Conservation (phyloP, 257 asterid genomes). For the Nicotiana attenuata region DNA sequence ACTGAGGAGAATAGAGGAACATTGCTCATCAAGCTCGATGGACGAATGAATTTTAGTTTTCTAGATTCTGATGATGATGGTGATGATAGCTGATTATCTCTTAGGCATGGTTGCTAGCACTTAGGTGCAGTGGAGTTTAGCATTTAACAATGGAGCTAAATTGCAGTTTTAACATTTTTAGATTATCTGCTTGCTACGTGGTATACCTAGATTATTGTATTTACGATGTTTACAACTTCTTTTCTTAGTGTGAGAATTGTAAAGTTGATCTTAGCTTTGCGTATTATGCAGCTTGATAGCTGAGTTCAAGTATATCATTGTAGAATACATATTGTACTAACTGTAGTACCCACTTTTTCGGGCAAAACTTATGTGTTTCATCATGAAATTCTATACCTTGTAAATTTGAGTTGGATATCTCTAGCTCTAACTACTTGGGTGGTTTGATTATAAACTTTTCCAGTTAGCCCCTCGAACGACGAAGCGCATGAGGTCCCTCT, state of each 20-base stretch:
- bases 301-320: neutral
- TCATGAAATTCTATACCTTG: too few relatives aligned
- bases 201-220: neutral
- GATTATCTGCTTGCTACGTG: neutral
- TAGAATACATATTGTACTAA: neutral
- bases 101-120: neutral
- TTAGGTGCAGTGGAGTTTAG: neutral
- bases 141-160: neutral
- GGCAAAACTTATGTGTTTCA: neutral
- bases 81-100: slow-evolving; percentile 36
- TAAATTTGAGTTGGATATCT: neutral
- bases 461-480: neutral
- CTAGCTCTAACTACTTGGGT: neutral
- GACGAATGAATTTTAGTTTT: slow-evolving; percentile 64
- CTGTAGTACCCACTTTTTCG: neutral
- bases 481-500: neutral
- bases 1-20: slow-evolving; percentile 82
- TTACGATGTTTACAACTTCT: neutral
- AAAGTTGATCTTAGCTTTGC: neutral
- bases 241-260: neutral
- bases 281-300: neutral
- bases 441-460: neutral
- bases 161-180: neutral
- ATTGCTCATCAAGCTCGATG: slow-evolving; percentile 61
- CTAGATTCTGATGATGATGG: slow-evolving; percentile 49